A percentile compares a stretch with the other conserved stretches of the same genome.
phyloP scores from a whole-genome alignment of 1,284 basidiomycete species.

The Amylostereum areolatum region DNA sequence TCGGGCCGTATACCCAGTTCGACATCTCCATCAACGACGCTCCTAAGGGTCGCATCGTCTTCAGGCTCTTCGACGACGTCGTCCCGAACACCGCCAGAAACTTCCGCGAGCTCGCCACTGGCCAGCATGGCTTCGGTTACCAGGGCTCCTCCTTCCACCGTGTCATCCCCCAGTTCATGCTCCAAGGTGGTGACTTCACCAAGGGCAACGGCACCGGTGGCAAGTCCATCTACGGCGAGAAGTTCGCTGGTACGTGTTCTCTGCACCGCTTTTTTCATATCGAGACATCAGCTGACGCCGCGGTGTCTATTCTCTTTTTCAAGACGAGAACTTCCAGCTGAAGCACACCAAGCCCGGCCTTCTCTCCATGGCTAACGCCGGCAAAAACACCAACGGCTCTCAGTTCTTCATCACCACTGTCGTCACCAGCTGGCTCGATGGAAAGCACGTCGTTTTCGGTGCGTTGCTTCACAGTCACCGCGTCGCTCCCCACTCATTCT shows the following conservation, averaged over 20 bases:
- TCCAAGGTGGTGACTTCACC: conserved; percentile 74
- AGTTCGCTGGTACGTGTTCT: conserved; percentile 54
- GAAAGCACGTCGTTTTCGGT: conserved; percentile 80
- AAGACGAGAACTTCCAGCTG: conserved; percentile 82
- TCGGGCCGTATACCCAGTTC: conserved; percentile 42
- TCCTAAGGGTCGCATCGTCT: conserved; percentile 67
- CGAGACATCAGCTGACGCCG: not conserved
- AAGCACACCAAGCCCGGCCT: conserved; percentile 83
- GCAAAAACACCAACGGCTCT: conserved; percentile 65
- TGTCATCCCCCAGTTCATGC: conserved; percentile 61
- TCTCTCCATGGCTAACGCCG: conserved; percentile 87
- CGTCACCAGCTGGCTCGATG: conserved; percentile 69
- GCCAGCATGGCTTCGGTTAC: conserved; percentile 65
- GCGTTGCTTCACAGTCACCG: conserved; percentile 14
- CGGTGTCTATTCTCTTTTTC: too few species aligned
- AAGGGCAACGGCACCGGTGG: conserved; percentile 82
- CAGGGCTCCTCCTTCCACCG: conserved; percentile 73
- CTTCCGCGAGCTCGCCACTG: conserved; percentile 88
- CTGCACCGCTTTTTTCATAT: not conserved
- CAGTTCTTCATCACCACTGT: conserved; percentile 69
- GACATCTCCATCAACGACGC: conserved; percentile 65
- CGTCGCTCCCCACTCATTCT: not conserved
- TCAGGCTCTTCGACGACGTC: conserved; percentile 74
- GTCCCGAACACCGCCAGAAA: conserved; percentile 79
- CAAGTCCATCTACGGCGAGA: conserved; percentile 88